Conservation (phyloP, 306 rosid genomes). For the Malus fusca region DNA sequence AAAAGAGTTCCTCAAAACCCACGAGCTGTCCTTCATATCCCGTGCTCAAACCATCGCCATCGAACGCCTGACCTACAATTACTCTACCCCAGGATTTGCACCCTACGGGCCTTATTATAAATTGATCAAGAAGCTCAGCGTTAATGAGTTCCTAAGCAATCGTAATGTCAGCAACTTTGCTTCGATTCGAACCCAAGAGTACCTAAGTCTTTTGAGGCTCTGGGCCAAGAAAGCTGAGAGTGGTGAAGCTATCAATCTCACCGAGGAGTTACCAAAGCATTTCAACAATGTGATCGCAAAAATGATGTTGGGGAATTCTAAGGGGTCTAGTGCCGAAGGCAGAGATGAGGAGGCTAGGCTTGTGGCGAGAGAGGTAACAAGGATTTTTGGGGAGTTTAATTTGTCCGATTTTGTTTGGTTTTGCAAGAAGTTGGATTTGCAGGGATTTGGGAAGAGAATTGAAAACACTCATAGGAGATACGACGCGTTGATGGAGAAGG, state of each 20-base stretch:
- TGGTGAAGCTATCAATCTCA: conserved; percentile 23
- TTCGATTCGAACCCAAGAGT: conserved; percentile 22
- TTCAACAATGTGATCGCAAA: conserved; percentile 30
- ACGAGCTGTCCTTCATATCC: conserved; percentile 25
- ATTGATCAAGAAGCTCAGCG: conserved; percentile 30
- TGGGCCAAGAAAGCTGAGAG: conserved; percentile 17
- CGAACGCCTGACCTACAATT: conserved; percentile 21
- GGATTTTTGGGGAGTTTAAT: conserved; percentile 37
- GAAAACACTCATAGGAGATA: conserved; percentile 14
- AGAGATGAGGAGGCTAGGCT: conserved; percentile 3
- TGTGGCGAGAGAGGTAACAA: conserved; percentile 26
- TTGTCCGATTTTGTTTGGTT: conserved; percentile 24
- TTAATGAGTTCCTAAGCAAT: conserved; percentile 28
- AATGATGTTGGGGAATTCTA: conserved; percentile 35
- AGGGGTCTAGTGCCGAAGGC: not conserved
- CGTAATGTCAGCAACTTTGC: conserved; percentile 14
- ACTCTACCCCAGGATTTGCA: conserved; percentile 19
- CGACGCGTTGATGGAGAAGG: conserved; percentile 32
- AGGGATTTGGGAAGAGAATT: conserved; percentile 29
- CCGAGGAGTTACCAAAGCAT: conserved; percentile 22
- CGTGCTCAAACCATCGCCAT: conserved; percentile 18
- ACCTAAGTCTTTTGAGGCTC: not conserved
- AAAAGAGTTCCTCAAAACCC: conserved; percentile 32
- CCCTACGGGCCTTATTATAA: conserved; percentile 42
- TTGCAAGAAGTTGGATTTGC: conserved; percentile 22